phyloP scores from a whole-genome alignment of 345 rosid genomes.

The Dovyalis caffra region DNA sequence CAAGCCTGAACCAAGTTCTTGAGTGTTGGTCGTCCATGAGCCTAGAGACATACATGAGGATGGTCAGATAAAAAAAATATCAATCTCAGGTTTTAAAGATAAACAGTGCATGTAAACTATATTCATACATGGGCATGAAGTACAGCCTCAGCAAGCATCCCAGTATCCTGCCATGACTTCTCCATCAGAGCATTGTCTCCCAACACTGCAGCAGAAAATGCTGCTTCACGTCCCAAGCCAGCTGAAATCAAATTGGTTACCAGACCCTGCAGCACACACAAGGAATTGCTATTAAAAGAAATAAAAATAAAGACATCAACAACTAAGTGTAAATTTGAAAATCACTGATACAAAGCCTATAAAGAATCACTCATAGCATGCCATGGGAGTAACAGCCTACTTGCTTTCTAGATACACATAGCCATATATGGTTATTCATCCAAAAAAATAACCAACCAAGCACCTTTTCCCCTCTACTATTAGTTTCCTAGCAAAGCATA shows the following conservation, averaged over 20 bases:
- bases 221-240: conserved; percentile 94
- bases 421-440: background rate
- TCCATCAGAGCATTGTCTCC: conserved; percentile 99
- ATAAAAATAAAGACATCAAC: background rate
- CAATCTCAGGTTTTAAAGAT: background rate
- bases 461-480: too few relatives aligned
- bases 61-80: conserved; percentile 11
- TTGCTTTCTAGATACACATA: background rate
- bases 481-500: too few relatives aligned
- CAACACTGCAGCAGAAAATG: conserved; percentile 90
- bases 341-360: background rate
- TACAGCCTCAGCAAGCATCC: conserved; percentile 99
- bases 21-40: conserved; percentile 92
- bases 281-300: background rate
- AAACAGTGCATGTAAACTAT: conserved; percentile 4
- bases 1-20: conserved; percentile 84
- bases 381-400: background rate
- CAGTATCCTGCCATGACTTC: conserved; percentile 97
- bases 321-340: background rate
- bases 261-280: conserved; percentile 55
- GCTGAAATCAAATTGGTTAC: conserved; percentile 83
- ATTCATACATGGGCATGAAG: conserved; percentile 95
- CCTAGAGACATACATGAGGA: conserved; percentile 46
- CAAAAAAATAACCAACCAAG: background rate
- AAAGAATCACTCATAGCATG: background rate